These are phyloP conservation scores for Sclerotinia borealis DNA, from an alignment of 2,329 filamentous ascomycete genomes.

Conservation along the genomic window DNA sequence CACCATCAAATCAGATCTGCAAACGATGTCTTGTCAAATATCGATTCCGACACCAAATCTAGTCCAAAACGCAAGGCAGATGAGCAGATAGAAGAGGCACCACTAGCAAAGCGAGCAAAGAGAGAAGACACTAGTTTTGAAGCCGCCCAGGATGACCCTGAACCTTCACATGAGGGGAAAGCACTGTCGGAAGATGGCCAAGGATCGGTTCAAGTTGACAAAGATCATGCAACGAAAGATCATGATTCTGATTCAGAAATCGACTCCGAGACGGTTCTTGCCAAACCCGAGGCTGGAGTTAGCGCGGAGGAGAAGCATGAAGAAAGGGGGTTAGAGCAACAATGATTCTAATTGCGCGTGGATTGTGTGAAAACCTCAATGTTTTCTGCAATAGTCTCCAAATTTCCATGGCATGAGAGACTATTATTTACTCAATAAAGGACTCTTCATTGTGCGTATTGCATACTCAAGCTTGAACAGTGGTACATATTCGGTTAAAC, in stretches of 20 bases:
- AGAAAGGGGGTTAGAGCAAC: constrained; percentile 2
- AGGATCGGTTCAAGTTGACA: not conserved
- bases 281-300: not conserved
- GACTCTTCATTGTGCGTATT: too few species aligned
- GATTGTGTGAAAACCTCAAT: too few species aligned
- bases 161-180: not conserved
- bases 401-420: too few species aligned
- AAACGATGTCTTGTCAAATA: constrained; percentile 9
- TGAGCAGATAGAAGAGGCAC: not conserved
- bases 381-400: too few species aligned
- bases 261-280: not conserved
- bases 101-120: constrained; percentile 1
- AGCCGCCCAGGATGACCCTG: not conserved
- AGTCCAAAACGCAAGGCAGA: constrained; percentile 13
- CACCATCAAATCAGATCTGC: constrained; percentile 9
- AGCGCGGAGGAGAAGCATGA: not conserved
- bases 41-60: not conserved
- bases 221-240: not conserved
- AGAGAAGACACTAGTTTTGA: not conserved
- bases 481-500: not conserved
- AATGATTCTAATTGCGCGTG: not conserved
- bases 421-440: too few species aligned
- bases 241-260: not conserved
- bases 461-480: too few species aligned
- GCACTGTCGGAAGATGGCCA: not conserved